These are phyloP conservation scores for Torulaspora indica DNA, from an alignment of 805 yeast genomes.

Conservation along the genomic window DNA sequence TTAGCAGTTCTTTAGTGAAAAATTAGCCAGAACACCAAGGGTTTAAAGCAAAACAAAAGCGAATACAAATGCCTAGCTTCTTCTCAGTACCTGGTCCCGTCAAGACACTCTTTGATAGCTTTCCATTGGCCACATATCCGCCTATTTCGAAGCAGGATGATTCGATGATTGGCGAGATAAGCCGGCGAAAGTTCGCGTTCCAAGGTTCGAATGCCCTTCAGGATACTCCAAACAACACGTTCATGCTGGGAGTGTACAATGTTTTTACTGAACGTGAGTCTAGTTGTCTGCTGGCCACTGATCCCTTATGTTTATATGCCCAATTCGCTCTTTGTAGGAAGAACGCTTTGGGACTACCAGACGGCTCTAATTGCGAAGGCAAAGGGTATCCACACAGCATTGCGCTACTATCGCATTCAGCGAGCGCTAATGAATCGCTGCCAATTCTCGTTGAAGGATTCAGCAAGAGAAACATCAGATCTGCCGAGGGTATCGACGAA, in stretches of 20 bases:
- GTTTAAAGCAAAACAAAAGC: neutral
- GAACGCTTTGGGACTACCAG: constrained; percentile 43
- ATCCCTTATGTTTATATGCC: constrained; percentile 51
- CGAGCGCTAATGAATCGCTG: constrained; percentile 46
- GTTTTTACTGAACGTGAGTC: constrained; percentile 34
- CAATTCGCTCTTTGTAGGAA: constrained; percentile 45
- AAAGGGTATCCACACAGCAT: constrained; percentile 34
- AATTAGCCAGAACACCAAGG: neutral
- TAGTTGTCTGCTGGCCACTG: constrained; percentile 44
- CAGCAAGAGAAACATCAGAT: constrained; percentile 37
- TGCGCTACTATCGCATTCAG: constrained; percentile 44
- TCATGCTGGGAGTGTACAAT: constrained; percentile 53
- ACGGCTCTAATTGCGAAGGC: constrained; percentile 8
- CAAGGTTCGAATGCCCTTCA: constrained; percentile 11
- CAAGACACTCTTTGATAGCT: constrained; percentile 44
- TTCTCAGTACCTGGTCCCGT: constrained; percentile 40
- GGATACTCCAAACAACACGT: constrained; percentile 27
- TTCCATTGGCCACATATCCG: constrained; percentile 47
- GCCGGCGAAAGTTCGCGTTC: constrained; percentile 25
- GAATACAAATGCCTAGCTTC: constrained; percentile 5
- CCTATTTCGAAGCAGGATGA: constrained; percentile 34
- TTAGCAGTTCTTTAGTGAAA: neutral
- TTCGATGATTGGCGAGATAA: constrained; percentile 25
- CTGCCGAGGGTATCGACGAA: constrained; percentile 38
- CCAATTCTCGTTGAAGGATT: constrained; percentile 54